phyloP scores from a whole-genome alignment of 1,284 basidiomycete genomes.

The Trichosporon sp. region DNA sequence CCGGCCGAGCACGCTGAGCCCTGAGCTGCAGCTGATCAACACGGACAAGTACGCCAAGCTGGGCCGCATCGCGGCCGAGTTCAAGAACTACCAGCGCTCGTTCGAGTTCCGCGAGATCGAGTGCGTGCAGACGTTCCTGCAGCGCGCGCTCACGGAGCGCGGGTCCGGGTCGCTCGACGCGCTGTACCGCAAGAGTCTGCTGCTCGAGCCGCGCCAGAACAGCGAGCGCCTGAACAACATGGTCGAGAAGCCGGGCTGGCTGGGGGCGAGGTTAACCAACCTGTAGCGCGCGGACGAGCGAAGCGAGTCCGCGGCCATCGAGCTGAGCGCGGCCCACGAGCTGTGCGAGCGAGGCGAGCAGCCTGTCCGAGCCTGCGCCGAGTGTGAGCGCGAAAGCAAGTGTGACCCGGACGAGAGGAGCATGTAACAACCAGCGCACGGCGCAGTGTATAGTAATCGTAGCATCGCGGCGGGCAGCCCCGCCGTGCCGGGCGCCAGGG shows the following conservation, averaged over 20 bases:
- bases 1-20: constrained; percentile 70
- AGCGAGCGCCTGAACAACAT: constrained; percentile 36
- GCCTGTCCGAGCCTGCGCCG: not conserved
- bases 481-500: not conserved
- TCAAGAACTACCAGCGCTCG: constrained; percentile 79
- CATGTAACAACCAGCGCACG: not conserved
- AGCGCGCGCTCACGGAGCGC: constrained; percentile 43
- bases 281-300: not conserved
- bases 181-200: constrained; percentile 47
- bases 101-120: constrained; percentile 48
- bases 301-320: not conserved
- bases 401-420: not conserved
- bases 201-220: constrained; percentile 48
- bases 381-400: not conserved
- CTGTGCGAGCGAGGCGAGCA: not conserved
- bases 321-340: not conserved
- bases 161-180: constrained; percentile 47
- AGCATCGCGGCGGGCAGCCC: not conserved
- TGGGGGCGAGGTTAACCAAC: constrained; percentile 17
- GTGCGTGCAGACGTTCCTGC: constrained; percentile 43
- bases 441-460: not conserved
- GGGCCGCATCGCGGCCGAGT: constrained; percentile 81
- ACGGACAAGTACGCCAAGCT: constrained; percentile 93
- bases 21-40: constrained; percentile 80
- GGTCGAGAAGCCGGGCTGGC: constrained; percentile 43